A percentile compares a stretch with the other conserved stretches of the same genome.
Conservation (phyloP, 768 basidiomycete species). For the Chalciporus chontae region DNA sequence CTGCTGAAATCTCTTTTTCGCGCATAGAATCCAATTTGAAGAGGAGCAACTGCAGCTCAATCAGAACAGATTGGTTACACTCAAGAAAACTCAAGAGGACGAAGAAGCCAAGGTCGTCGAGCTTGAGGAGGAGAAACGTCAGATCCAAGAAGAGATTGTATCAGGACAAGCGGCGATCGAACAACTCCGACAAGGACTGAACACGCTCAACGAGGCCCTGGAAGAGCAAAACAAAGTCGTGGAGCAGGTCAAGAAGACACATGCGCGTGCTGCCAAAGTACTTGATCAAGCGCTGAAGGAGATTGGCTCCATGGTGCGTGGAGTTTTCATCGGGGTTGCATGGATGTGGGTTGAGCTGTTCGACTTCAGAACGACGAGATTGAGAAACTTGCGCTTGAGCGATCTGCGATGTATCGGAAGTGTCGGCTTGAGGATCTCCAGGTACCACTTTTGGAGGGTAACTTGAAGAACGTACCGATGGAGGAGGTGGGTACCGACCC, state of each 20-base stretch:
- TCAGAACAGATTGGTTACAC: slow-evolving; percentile 56
- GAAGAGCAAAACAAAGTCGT: slow-evolving; percentile 74
- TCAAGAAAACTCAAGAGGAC: slow-evolving; percentile 47
- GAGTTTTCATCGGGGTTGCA: slow-evolving; percentile 23
- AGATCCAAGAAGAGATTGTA: slow-evolving; percentile 57
- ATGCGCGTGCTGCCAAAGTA: slow-evolving; percentile 64
- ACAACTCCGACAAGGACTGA: slow-evolving; percentile 58
- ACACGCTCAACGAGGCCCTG: slow-evolving; percentile 54
- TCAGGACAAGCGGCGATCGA: slow-evolving; percentile 53
- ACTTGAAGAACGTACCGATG: slow-evolving; percentile 85
- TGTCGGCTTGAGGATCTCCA: slow-evolving; percentile 92
- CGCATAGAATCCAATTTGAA: slow-evolving; percentile 72
- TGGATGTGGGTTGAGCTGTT: slow-evolving; percentile 3
- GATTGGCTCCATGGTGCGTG: slow-evolving; percentile 68
- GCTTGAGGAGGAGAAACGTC: slow-evolving; percentile 51
- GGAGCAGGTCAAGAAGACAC: slow-evolving; percentile 71
- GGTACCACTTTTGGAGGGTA: slow-evolving; percentile 72
- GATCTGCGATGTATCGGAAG: slow-evolving; percentile 84
- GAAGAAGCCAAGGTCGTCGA: slow-evolving; percentile 54
- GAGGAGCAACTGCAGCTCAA: slow-evolving; percentile 65
- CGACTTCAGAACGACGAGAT: slow-evolving; percentile 76
- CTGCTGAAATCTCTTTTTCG: slow-evolving; percentile 5
- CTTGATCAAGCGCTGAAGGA: slow-evolving; percentile 91
- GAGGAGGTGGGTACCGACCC: slow-evolving; percentile 67
- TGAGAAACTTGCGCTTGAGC: slow-evolving; percentile 79